A percentile compares a stretch with the other conserved stretches of the same genome.
These are phyloP conservation scores for Yarrowia osloensis DNA, from an alignment of 805 yeast species.

Conservation along the genomic window DNA sequence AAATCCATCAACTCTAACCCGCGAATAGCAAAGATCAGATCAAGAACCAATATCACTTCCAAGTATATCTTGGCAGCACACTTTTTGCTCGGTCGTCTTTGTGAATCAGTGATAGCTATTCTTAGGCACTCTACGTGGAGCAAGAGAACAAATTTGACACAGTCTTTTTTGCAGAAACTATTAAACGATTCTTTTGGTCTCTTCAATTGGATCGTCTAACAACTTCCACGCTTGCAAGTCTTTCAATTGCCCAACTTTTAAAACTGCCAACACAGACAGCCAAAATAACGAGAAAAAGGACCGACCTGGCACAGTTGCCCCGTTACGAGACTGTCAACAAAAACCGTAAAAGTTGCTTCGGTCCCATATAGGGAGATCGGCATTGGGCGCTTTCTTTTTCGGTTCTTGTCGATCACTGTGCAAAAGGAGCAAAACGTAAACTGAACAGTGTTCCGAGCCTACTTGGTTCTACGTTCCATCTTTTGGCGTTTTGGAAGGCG, in stretches of 20 bases:
- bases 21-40: background rate
- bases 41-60: background rate
- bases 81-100: background rate
- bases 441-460: background rate
- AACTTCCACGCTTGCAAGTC: too few relatives aligned
- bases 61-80: background rate
- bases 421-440: background rate
- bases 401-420: background rate
- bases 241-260: background rate
- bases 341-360: background rate
- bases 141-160: too few relatives aligned
- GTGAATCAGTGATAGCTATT: background rate
- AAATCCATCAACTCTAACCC: background rate
- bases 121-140: background rate
- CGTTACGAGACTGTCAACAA: background rate
- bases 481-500: background rate
- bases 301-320: constrained; percentile 2
- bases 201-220: too few relatives aligned
- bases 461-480: background rate
- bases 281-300: background rate
- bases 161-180: too few relatives aligned
- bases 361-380: background rate
- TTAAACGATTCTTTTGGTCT: too few relatives aligned
- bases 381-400: background rate
- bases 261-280: too few relatives aligned